Base-by-base conservation (phyloP, 1,284 basidiomycete genomes). In the Kwoniella shivajii region DNA sequence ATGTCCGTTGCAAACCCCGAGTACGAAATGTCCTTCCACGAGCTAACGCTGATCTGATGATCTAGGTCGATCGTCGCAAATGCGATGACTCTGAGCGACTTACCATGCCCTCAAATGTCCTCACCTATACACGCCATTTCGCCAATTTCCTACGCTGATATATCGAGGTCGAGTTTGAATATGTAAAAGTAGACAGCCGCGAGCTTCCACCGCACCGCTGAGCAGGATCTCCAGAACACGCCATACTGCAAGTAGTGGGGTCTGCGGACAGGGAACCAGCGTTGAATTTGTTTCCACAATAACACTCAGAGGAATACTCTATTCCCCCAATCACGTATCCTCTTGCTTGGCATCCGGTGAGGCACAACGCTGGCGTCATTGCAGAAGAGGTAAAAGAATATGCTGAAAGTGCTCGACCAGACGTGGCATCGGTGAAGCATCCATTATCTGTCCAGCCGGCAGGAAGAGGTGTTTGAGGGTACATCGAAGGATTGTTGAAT, bases 401-500 rank as follows among this genome's bases (percentile, higher is more conserved):
- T 9, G 56, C 59, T 16, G 44, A 62, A 30, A 69, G 54, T 24
- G 66, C 68, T 18, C 65, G 59, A n/a, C 29, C 64, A 51, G 39
- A 50, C 16, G 53, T 60, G 14, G 51, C 59, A 41, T 72, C 71
- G 29, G 67, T 63, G 54, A 57, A 54, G 45, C 71, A 72, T 18
- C 71, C 71, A 29, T 51, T 53, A 13, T 49, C 38, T 18, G 61
- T 44, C 68, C 68, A 72, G 31, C 68, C 68, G 22, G 60, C 52
- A 18, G 67, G 66, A 39, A 50, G 62, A 53, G 60, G 66, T 41
- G 14, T 48, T 41, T 42, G 79, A 2, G 81, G 76, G 60, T 81
- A 80, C 48, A 83, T 70, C 1, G 80, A 77, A 3, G 82, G 79
- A 62, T 80, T 83, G 71, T 80, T 81, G 76, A 82, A 80, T 16